Evolutionary conservation across 2,329 filamentous ascomycete genomes (phyloP).

Genomic region (Dothidotthia symphoricarpi): DNA sequence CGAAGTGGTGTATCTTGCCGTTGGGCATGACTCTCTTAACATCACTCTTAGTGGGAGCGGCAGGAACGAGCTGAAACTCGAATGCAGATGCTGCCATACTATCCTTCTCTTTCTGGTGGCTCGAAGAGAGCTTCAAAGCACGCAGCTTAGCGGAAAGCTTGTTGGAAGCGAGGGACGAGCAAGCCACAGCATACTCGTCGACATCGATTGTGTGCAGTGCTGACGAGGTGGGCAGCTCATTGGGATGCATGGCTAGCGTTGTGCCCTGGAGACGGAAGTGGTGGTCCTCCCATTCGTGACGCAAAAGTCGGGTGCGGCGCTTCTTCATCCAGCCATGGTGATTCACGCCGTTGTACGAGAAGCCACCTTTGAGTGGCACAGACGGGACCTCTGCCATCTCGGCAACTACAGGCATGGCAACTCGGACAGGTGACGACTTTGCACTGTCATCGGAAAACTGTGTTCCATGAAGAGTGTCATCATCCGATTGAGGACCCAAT

Average conservation of each 20-base stretch:
- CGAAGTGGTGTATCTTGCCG: conserved; percentile 90
- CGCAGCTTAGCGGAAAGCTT: conserved; percentile 89
- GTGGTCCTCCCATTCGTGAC: conserved; percentile 90
- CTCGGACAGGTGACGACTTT: conserved; percentile 35
- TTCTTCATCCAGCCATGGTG: conserved; percentile 93
- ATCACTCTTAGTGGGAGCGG: conserved; percentile 51
- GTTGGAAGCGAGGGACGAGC: conserved; percentile 71
- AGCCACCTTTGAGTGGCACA: conserved; percentile 36
- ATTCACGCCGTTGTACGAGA: conserved; percentile 53
- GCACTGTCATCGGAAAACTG: conserved; percentile 35
- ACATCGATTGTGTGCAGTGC: conserved; percentile 80
- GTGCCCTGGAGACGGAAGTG: conserved; percentile 77
- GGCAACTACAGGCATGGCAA: conserved; percentile 25
- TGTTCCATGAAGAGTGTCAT: conserved; percentile 34
- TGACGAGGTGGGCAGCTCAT: conserved; percentile 55
- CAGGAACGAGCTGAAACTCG: conserved; percentile 80
- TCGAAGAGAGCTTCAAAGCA: conserved; percentile 60
- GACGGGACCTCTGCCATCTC: conserved; percentile 20
- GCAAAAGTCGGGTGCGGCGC: conserved; percentile 82
- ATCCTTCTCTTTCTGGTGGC: conserved; percentile 55
- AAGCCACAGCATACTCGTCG: conserved; percentile 84
- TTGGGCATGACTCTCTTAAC: conserved; percentile 37
- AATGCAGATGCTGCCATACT: conserved; percentile 63
- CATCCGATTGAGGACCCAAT: conserved; percentile 33
- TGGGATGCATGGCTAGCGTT: conserved; percentile 64